phyloP scores from a whole-genome alignment of 1,284 basidiomycete genomes.

The Athelia sp. region DNA sequence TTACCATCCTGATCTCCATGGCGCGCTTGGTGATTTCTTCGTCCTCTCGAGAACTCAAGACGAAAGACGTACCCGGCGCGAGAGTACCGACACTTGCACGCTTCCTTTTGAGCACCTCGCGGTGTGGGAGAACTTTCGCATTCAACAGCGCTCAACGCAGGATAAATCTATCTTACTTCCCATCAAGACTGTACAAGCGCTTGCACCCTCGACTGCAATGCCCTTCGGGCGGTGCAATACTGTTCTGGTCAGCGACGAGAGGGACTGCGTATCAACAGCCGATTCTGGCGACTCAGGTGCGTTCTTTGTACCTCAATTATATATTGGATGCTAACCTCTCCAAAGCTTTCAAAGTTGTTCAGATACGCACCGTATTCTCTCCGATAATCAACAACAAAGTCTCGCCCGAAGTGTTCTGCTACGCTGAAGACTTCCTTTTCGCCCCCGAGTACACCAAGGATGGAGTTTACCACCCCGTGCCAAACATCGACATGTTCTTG shows the following conservation, averaged over 20 bases:
- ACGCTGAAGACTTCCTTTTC: neutral
- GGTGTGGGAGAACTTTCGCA: neutral
- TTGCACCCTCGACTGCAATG: neutral
- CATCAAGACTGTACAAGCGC: neutral
- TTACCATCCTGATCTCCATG: neutral
- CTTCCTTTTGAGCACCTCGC: neutral
- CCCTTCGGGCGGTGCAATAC: neutral
- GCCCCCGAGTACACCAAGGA: too few relatives aligned
- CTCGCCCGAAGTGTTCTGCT: neutral
- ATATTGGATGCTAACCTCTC: neutral
- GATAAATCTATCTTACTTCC: neutral
- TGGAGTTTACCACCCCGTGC: neutral
- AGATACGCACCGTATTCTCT: neutral
- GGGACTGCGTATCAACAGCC: neutral
- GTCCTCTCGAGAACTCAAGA: neutral
- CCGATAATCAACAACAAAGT: neutral
- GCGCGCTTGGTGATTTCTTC: neutral
- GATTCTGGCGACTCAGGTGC: neutral
- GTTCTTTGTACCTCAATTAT: neutral
- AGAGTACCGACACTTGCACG: neutral
- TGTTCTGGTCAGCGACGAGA: neutral
- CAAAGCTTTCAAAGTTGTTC: neutral
- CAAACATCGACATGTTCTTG: constrained; percentile 1
- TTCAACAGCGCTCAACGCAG: neutral
- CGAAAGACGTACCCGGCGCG: neutral